Base-by-base conservation (phyloP, 257 asterid genomes). In the Lavandula angustifolia region DNA sequence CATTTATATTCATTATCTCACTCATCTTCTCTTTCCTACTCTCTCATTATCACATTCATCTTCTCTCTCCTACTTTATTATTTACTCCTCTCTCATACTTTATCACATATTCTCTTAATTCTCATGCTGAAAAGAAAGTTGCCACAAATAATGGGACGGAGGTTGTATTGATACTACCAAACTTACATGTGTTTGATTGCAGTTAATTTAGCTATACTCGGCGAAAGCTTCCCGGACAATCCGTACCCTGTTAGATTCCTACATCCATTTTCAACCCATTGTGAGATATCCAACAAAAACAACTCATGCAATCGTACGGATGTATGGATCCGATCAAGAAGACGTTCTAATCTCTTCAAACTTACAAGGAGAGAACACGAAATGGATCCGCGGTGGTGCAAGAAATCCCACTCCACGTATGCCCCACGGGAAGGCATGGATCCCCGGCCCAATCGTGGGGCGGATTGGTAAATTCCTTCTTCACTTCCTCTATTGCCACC, bases 391-490 rank as follows among this genome's bases (percentile, higher is more conserved):
- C 72, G 10, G 6, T n/a, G 1, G 79, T 72, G 66, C 99, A 92
- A 2, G 67, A 31, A 56, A 92, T 70, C 50, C 97, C 97, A 9
- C 86, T 77, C 99, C 99, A 92, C 3, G 88, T 44, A 54, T 81
- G 56, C 46, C 58, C 87, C 34, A 64, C 40, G 1, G 97, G 97
- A 53, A 84, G 52, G 73, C 99, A 92, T 0, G 99, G 99, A 84
- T 92, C 99, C 33, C 96, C 99, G 3, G 60, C 14, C 99, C 99
- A 89, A 77, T 89, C 95, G 49, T 68, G 82, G 3, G 94, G 95
- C 0, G 22, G 68, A 7, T 84, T 79, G 10, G 50, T 29, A 13
- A 85, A 38, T 51, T 54, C 76, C 48, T 60, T 61, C 13, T 50
- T 68, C 65, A 89, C 38, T 9, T 78, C 86, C 48, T 85, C 81